Percentiles rank a stretch among this genome's conserved stretches.
phyloP scores from a whole-genome alignment of 352 stramenopile species.

The Phytophthora sp. region DNA sequence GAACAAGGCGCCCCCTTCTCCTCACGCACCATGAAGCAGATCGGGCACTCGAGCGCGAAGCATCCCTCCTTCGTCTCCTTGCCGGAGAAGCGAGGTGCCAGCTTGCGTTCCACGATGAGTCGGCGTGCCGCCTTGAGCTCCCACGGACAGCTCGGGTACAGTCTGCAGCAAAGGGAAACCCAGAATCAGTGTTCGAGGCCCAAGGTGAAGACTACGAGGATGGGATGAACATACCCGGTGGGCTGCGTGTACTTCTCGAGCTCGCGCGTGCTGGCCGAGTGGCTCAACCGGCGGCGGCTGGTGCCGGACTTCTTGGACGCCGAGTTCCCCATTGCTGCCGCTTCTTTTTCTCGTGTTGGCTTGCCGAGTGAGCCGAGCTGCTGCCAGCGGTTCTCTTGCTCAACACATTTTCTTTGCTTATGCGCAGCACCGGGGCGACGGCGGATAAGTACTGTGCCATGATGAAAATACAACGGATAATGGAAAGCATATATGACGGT shows the following conservation, averaged over 20 bases:
- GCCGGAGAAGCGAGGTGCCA: constrained; percentile 75
- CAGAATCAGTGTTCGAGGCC: background rate
- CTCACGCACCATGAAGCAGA: constrained; percentile 76
- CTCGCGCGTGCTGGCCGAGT: constrained; percentile 51
- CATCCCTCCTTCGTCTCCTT: constrained; percentile 62
- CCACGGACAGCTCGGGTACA: constrained; percentile 84
- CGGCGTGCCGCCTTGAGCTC: constrained; percentile 65
- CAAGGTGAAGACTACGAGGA: background rate
- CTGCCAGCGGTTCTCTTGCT: constrained; percentile 11
- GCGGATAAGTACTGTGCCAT: background rate
- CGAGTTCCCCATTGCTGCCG: constrained; percentile 67
- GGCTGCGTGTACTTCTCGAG: constrained; percentile 73
- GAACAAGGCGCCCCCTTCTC: background rate
- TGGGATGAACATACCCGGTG: constrained; percentile 51
- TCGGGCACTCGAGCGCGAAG: constrained; percentile 81
- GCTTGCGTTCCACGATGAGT: constrained; percentile 75
- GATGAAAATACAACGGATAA: background rate
- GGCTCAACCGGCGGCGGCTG: constrained; percentile 21
- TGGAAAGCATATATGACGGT: background rate
- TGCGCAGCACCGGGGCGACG: constrained; percentile 12
- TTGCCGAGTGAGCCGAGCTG: constrained; percentile 30
- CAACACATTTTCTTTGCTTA: constrained; percentile 28
- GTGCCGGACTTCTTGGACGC: constrained; percentile 46
- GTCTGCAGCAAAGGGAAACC: constrained; percentile 31
- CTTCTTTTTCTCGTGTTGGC: constrained; percentile 17